Conservation (phyloP, 1,139 yeast species). For the Hyphopichia burtonii region DNA sequence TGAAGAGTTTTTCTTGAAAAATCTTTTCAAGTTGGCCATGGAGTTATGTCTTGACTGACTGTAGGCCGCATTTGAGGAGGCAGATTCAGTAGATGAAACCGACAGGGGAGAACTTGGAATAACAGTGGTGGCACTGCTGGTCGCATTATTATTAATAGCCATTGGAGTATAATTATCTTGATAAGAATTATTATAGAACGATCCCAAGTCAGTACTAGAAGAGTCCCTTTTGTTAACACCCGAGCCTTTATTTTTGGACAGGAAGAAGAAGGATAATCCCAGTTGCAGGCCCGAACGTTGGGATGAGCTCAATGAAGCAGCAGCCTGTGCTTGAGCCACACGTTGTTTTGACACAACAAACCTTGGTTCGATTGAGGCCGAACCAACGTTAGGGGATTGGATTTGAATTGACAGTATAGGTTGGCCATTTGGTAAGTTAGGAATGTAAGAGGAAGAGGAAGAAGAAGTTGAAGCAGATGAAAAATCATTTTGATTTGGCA, state of each 20-base stretch:
- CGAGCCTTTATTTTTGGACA: slow-evolving; percentile 32
- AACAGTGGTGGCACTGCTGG: neutral
- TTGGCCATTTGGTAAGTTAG: slow-evolving; percentile 53
- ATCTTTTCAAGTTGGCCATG: slow-evolving; percentile 68
- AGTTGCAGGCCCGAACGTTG: slow-evolving; percentile 46
- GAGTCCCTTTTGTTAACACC: slow-evolving; percentile 20
- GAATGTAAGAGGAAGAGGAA: slow-evolving; percentile 27
- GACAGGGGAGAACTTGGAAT: slow-evolving; percentile 40
- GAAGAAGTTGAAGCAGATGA: neutral
- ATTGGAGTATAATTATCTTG: slow-evolving; percentile 22
- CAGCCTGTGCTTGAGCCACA: slow-evolving; percentile 38
- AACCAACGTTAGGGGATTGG: slow-evolving; percentile 63
- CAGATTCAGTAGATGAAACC: slow-evolving; percentile 38
- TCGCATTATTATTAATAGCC: slow-evolving; percentile 8
- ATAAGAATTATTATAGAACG: slow-evolving; percentile 43
- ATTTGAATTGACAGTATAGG: slow-evolving; percentile 61
- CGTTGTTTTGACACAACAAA: slow-evolving; percentile 73
- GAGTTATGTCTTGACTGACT: slow-evolving; percentile 57
- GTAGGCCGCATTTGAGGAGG: slow-evolving; percentile 18
- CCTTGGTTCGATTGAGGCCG: slow-evolving; percentile 62
- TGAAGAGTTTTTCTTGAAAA: slow-evolving; percentile 48
- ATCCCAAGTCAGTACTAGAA: slow-evolving; percentile 46
- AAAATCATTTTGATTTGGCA: neutral
- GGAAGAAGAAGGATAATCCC: slow-evolving; percentile 49
- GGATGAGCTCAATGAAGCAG: slow-evolving; percentile 30